These are phyloP conservation scores for Cercospora zeina DNA, from an alignment of 2,329 filamentous ascomycete genomes.

Conservation along the genomic window DNA sequence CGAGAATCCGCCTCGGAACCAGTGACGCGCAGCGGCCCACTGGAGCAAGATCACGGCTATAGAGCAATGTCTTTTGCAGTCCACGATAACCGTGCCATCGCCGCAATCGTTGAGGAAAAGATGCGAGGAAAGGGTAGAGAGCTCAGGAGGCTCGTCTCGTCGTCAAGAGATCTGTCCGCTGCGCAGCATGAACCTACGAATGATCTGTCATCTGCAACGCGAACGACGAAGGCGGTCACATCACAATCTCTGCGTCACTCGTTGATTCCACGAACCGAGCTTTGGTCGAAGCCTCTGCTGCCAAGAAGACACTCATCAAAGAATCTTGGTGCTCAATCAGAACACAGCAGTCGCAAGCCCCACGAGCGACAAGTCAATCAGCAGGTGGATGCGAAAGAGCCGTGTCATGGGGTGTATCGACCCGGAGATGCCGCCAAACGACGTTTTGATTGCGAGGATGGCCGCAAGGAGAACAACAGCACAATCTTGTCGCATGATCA, in stretches of 20 bases:
- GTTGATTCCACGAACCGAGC: background rate
- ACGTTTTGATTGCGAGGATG: constrained; percentile 10
- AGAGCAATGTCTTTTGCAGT: background rate
- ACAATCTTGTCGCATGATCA: background rate
- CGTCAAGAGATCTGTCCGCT: background rate
- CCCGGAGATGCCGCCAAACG: constrained; percentile 28
- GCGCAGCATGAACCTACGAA: background rate
- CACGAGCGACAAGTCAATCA: background rate
- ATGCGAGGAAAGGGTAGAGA: background rate
- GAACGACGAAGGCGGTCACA: background rate
- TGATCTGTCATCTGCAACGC: background rate
- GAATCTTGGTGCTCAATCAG: background rate
- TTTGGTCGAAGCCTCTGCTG: constrained; percentile 1
- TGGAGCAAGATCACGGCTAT: background rate
- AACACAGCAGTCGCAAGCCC: background rate
- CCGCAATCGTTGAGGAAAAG: background rate
- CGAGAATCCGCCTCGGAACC: constrained; percentile 2
- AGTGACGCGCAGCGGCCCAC: background rate
- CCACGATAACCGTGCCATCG: background rate
- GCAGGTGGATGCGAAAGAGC: background rate
- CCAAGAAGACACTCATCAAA: background rate
- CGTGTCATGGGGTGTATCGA: constrained; percentile 10
- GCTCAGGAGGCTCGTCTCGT: background rate
- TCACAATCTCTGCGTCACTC: background rate
- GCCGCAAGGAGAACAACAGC: background rate